phyloP scores from a whole-genome alignment of 495 filamentous ascomycete genomes.

The Parathielavia appendiculata region DNA sequence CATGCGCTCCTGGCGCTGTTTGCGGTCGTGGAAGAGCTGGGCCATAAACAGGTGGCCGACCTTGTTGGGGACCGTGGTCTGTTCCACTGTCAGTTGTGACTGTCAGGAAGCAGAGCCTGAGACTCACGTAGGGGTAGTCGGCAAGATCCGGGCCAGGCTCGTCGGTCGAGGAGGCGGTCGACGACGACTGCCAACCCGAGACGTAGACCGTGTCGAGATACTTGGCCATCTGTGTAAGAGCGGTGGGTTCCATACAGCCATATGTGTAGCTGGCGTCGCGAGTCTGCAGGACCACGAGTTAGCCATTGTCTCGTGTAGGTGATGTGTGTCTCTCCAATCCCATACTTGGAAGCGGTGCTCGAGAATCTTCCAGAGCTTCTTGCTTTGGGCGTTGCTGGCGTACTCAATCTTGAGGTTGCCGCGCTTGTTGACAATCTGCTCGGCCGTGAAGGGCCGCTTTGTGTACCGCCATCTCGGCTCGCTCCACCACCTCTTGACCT shows the following conservation, averaged over 20 bases:
- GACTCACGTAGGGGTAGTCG: constrained; percentile 88
- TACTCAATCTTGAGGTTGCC: constrained; percentile 90
- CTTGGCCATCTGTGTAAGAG: constrained; percentile 99
- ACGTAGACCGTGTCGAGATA: constrained; percentile 98
- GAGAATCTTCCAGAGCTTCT: constrained; percentile 91
- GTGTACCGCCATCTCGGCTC: constrained; percentile 90
- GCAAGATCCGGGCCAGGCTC: constrained; percentile 97
- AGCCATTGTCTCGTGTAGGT: neutral
- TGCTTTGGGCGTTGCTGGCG: constrained; percentile 76
- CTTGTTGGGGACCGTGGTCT: constrained; percentile 98
- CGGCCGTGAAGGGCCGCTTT: constrained; percentile 86
- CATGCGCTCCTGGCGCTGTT: constrained; percentile 92
- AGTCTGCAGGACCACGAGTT: constrained; percentile 46
- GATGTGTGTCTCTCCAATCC: neutral
- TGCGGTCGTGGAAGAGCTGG: constrained; percentile 98
- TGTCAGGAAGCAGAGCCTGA: neutral
- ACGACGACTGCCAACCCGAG: constrained; percentile 97
- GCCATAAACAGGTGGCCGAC: constrained; percentile 95
- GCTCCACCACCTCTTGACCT: constrained; percentile 90
- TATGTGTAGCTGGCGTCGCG: constrained; percentile 88
- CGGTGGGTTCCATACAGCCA: constrained; percentile 93
- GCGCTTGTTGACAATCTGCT: constrained; percentile 93
- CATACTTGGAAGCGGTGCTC: constrained; percentile 75
- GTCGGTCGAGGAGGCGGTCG: constrained; percentile 86
- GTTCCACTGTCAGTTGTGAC: constrained; percentile 8